Conservation (phyloP, 164 flowering plant genomes). For the Liriodendron chinense region DNA sequence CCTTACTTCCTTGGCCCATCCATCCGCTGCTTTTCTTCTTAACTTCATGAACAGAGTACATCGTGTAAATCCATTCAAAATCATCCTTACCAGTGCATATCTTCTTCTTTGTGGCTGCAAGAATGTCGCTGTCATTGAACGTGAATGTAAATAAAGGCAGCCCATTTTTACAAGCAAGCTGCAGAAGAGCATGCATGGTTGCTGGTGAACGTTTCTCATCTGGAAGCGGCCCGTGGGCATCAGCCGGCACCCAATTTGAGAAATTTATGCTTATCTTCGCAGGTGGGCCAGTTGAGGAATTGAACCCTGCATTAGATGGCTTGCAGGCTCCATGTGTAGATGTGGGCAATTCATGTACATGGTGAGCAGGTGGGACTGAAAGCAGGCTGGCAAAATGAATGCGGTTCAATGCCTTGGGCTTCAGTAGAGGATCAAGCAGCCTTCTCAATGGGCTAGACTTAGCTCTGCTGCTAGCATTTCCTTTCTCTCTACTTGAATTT, state of each 20-base stretch:
- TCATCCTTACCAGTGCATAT: slow-evolving; percentile 36
- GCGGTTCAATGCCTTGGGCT: slow-evolving; percentile 36
- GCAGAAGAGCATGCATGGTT: slow-evolving; percentile 51
- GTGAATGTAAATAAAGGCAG: slow-evolving; percentile 61
- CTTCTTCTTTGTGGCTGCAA: slow-evolving; percentile 51
- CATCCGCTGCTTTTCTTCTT: slow-evolving; percentile 65
- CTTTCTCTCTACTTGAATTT: slow-evolving; percentile 25
- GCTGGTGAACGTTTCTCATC: slow-evolving; percentile 23
- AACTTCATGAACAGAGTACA: slow-evolving; percentile 56
- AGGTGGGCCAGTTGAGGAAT: slow-evolving; percentile 14
- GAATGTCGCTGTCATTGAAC: slow-evolving; percentile 40
- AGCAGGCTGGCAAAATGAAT: slow-evolving; percentile 14
- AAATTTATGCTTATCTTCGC: slow-evolving; percentile 27
- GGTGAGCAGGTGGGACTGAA: neutral
- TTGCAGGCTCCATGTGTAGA: slow-evolving; percentile 1
- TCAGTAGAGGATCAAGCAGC: slow-evolving; percentile 64
- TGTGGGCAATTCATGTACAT: slow-evolving; percentile 10
- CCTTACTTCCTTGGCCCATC: slow-evolving; percentile 59
- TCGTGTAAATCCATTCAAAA: slow-evolving; percentile 38
- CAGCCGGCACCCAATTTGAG: slow-evolving; percentile 10
- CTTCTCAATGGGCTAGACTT: slow-evolving; percentile 83
- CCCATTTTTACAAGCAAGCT: slow-evolving; percentile 47
- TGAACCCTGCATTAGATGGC: slow-evolving; percentile 8
- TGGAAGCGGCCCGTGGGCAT: slow-evolving; percentile 16
- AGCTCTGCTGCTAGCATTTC: slow-evolving; percentile 31